Evolutionary conservation across 768 basidiomycete genomes (phyloP), one percentile per base, ranked within the genome.

Genomic region (Termitomyces sp.): DNA sequence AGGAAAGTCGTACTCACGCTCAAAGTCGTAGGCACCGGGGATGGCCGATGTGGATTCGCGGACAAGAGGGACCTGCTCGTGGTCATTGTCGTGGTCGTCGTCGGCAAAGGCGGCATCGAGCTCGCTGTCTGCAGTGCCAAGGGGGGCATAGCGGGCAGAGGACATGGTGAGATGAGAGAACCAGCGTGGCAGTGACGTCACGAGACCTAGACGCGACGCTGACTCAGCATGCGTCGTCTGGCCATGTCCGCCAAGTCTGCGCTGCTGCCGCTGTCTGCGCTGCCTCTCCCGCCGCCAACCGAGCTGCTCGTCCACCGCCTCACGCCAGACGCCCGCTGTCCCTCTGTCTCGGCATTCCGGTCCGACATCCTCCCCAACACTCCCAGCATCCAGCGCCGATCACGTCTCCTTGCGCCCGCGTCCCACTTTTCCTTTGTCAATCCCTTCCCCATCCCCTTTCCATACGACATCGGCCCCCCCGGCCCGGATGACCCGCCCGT

Each of bases 361-460:
- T 69, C 75, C 14, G 71, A 76, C 18, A 71, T 84, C 10, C 78
- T 87, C 54, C 67, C 65, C 7, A 75, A 66, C 35, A 75, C 70
- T 2, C 90, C 92, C 0, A 88, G 84, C 66, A 60, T 86, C 22
- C 89, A 90, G 67, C 83, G 90, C 20, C 80, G 90, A 55, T 79
- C 87, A 38, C 81, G 87, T 14, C 74, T 90, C 1, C 72, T 89
- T 18, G 70, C 79, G 0, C 67, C 76, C 0, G 68, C 78, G 41
- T 80, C 81, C 4, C 92, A 94, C 69, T 94, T 85, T 71, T 81
- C 88, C n/a, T 85, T 86, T 67, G 86, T 92, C 55, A 79, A 90
- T 3, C 95, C 96, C 0, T 80, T 92, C 61, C 92, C 93, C 9
- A 59, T 89, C 0, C 74, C 86, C 2, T 98, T 97, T 71, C 96